Conservation (phyloP, 2,329 filamentous ascomycete species). For the Diaporthe destruens region DNA sequence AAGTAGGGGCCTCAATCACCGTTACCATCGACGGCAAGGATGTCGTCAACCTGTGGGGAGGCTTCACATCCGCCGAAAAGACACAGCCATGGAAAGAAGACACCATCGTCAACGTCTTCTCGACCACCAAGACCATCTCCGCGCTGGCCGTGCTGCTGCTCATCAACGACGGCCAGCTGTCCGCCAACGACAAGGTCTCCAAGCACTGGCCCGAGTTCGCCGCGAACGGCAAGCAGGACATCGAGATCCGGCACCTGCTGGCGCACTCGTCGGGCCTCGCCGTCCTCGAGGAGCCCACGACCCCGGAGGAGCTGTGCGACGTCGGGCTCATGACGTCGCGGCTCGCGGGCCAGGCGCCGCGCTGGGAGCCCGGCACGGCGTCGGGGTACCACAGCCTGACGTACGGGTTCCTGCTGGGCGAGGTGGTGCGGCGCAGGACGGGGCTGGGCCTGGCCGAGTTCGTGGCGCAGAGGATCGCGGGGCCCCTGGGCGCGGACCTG, state of each 20-base stretch:
- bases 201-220: constrained; percentile 28
- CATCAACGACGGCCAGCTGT: constrained; percentile 25
- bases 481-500: constrained; percentile 1
- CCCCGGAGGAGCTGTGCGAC: not conserved
- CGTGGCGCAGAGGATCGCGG: constrained; percentile 7
- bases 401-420: constrained; percentile 2
- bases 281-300: not conserved
- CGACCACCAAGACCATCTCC: constrained; percentile 14
- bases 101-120: constrained; percentile 26
- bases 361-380: constrained; percentile 8
- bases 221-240: constrained; percentile 13
- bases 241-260: constrained; percentile 16
- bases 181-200: constrained; percentile 11
- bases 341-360: constrained; percentile 8
- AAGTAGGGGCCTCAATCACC: constrained; percentile 16
- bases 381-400: constrained; percentile 17
- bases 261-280: constrained; percentile 6
- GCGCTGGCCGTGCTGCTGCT: constrained; percentile 15
- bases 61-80: not conserved
- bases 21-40: constrained; percentile 7
- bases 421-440: not conserved
- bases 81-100: constrained; percentile 14
- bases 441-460: constrained; percentile 18
- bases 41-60: constrained; percentile 17
- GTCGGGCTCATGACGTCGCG: not conserved